phyloP scores from a whole-genome alignment of 2,329 filamentous ascomycete genomes.

The Davidsoniella eucalypti region DNA sequence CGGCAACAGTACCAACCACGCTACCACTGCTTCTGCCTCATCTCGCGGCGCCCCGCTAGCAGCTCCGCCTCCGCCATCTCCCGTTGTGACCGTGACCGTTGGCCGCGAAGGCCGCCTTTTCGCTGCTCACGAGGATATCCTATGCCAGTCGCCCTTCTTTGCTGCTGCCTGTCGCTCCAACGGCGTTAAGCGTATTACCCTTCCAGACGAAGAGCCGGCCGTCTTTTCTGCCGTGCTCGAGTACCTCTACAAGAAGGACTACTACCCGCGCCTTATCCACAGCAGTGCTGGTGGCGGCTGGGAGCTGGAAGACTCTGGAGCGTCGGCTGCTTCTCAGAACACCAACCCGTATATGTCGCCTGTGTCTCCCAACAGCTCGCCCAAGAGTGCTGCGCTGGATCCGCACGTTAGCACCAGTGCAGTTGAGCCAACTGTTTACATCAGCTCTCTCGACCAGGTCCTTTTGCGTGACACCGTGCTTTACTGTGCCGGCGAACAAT shows the following conservation, averaged over 20 bases:
- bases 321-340: slow-evolving; percentile 27
- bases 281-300: slow-evolving; percentile 76
- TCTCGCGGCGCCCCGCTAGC: slow-evolving; percentile 4
- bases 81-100: slow-evolving; percentile 76
- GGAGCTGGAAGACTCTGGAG: slow-evolving; percentile 60
- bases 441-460: slow-evolving; percentile 55
- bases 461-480: slow-evolving; percentile 85
- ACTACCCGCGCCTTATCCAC: slow-evolving; percentile 76
- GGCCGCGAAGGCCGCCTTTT: slow-evolving; percentile 77
- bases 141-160: slow-evolving; percentile 75
- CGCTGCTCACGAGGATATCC: slow-evolving; percentile 86
- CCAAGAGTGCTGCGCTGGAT: background rate
- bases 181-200: slow-evolving; percentile 58
- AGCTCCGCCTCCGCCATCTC: slow-evolving; percentile 25
- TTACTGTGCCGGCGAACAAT: slow-evolving; percentile 84
- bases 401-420: background rate
- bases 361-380: background rate
- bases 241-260: slow-evolving; percentile 94
- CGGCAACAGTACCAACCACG: background rate
- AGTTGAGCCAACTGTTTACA: slow-evolving; percentile 57
- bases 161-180: slow-evolving; percentile 47
- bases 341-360: slow-evolving; percentile 30
- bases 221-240: slow-evolving; percentile 87
- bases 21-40: slow-evolving; percentile 15
- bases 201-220: slow-evolving; percentile 66